Evolutionary conservation across 108 stramenopile species (phyloP).

Genomic region (Cylindrotheca closterium): DNA sequence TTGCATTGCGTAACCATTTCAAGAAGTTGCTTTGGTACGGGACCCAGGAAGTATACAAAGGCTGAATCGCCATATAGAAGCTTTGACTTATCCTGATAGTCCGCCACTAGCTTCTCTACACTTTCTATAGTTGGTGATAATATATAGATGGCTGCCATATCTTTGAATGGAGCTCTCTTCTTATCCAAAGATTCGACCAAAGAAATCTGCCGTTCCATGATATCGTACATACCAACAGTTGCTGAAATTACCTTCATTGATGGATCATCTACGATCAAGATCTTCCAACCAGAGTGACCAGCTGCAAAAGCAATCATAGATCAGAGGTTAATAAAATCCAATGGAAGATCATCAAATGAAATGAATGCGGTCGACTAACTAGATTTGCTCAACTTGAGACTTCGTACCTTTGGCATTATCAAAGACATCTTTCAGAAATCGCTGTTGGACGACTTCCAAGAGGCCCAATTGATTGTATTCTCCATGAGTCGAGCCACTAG

Average conservation of each 20-base stretch:
- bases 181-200: conserved; percentile 85
- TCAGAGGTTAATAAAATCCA: background rate
- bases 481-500: background rate
- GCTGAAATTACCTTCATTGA: conserved; percentile 80
- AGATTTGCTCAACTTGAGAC: no score
- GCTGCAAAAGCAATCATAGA: conserved; percentile 19
- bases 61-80: conserved; percentile 84
- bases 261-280: conserved; percentile 78
- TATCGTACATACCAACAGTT: conserved; percentile 90
- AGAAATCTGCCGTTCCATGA: conserved; percentile 89
- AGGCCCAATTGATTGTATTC: conserved; percentile 29
- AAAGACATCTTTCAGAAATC: conserved; percentile 57
- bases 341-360: background rate
- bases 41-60: conserved; percentile 87
- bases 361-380: no score
- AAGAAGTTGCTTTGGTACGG: conserved; percentile 65
- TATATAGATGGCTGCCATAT: conserved; percentile 92
- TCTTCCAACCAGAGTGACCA: conserved; percentile 47
- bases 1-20: conserved; percentile 79
- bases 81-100: conserved; percentile 57
- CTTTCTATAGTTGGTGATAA: conserved; percentile 79
- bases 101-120: conserved; percentile 61
- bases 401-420: conserved; percentile 35
- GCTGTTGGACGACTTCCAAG: conserved; percentile 42
- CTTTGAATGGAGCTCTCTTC: conserved; percentile 91